Evolutionary conservation across 2,329 filamentous ascomycete species (phyloP), one percentile per base, ranked within the genome.

Genomic region (Ambrosiella xylebori): DNA sequence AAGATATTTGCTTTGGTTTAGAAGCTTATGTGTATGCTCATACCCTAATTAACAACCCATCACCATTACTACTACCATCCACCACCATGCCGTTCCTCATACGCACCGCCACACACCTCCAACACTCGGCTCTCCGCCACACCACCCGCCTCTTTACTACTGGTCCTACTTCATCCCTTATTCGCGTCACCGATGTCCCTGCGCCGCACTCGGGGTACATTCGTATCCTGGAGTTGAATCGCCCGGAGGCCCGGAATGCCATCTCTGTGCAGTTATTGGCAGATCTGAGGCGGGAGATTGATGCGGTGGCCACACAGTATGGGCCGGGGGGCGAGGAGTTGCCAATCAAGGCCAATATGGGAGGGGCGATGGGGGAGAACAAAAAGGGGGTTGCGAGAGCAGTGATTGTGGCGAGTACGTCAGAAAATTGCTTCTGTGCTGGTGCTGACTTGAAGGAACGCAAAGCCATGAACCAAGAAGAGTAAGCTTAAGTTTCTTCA

Each of bases 361-460:
- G 73, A 36, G 74, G 75, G 39, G 68, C 68, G 0, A 72, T 73
- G 2, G 73, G 71, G 0, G 65, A 68, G 3, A 71, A 74, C 59
- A 64, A 74, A 62, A 73, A 70, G 61, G 77, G 76, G 0, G 77
- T 78, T 0, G 96, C 90, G 13, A 75, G 93, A 63, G 91, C 87
- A 1, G 69, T 98, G 64, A 80, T 98, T 45, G 65, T 98, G 13
- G 86, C 88, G 9, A 94, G 87, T 66, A 87, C 88, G 45, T 78
- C 88, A n/a, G 88, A 96, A 64, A 76, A 80, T 27, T 85, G 83
- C 65, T 98, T 98, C 70, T 98, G 93, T 70, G 88, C 93, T 0
- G 93, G 93, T 41, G 93, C 93, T 3, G 93, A 98, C 68, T 71
- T 98, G 65, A 97, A 96, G 68, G 91, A 96, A 74, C 76, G 91